Evolutionary conservation across 805 yeast species (phyloP), one percentile per base, ranked within the genome.

Genomic region (Pichia nanzhaoensis): DNA sequence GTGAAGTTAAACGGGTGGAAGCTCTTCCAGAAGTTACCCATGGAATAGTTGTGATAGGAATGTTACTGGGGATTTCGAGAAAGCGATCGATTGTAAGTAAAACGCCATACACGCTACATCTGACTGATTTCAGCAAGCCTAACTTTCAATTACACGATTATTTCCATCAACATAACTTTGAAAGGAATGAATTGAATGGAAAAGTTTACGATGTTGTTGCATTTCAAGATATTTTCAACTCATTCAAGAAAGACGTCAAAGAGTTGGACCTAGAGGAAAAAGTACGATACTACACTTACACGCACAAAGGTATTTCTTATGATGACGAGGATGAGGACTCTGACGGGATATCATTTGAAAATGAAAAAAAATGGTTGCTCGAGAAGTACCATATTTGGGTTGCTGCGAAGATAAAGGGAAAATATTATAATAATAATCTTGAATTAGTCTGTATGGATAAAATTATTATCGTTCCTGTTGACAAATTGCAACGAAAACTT

Each of bases 1-100:
- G 12, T 17, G 30, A 20, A 19, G 35, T 20, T n/a, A 14, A 18
- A 5, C 13, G 33, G 18, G 13, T 34, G 8, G 9, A 8, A 16
- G 36, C 27, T 8, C 13, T 32, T 27, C 32, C 34, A 8, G 6
- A 18, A n/a, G n/a, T 28, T 9, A 32, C 34, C 12, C 13, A 21
- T 6, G 45, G 51, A 34, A 40, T 39, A 16, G 42, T 52, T 10
- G 37, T 53, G 2, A 31, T 48, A 4, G 58, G 58, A 10, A 41
- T 57, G 8, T 14, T 58, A 17, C 41, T 58, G 7, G 62, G 59
- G 2, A 43, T 57, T 17, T 48, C 59, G 9, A 34, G 50, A n/a
- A 14, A 17, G 38, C n/a, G 28, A 14, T 13, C 22, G 12, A 37
- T 27, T n/a, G 34, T 21, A 33, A 32, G 14, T 28, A 44, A 18